Evolutionary conservation across 345 rosid species (phyloP), one percentile per base, ranked within the genome.

Genomic region (Hibiscus mutabilis): DNA sequence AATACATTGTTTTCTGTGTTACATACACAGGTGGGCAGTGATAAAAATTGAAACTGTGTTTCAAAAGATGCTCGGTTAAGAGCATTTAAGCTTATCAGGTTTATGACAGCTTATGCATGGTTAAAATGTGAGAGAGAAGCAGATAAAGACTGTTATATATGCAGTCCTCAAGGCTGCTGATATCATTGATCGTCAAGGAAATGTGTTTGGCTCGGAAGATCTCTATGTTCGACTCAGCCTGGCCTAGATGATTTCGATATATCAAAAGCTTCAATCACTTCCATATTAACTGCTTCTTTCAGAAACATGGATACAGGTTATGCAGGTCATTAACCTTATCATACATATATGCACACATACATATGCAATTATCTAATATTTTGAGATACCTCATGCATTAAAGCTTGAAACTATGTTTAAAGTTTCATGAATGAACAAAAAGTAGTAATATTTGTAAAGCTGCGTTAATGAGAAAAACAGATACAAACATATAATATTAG

Each of bases 61-160:
- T 88, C 96, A 0, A 70, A 60, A 73, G 96, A 86, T 12, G 82
- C 70, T 31, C 97, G 89, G 35, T 64, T 88, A 25, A 81, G 84
- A 78, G 83, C 68, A 70, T 69, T 84, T 22, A 77, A 86, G 73
- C 83, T 89, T 15, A 18, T 37, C 1, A 70, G 46, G 2, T 9
- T n/a, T 19, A 27, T 49, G 68, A 70, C 83, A 89, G 93, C 93
- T 74, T 91, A 84, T 69, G 93, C 85, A 5, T 88, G 93, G 93
- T 5, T 86, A 75, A 89, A 78, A 76, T 91, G 97, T 68, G 90
- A 85, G 78, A n/a, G n/a, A 74, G 74, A 70, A 74, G 83, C 82
- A 73, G 91, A 88, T 13, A 71, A 12, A 67, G 72, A 78, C 68
- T 89, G 96, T 57, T 25, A 25, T 25, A 25, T 51, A 64, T 59